Evolutionary conservation across 345 rosid species (phyloP).

Genomic region (Pistacia integerrima): DNA sequence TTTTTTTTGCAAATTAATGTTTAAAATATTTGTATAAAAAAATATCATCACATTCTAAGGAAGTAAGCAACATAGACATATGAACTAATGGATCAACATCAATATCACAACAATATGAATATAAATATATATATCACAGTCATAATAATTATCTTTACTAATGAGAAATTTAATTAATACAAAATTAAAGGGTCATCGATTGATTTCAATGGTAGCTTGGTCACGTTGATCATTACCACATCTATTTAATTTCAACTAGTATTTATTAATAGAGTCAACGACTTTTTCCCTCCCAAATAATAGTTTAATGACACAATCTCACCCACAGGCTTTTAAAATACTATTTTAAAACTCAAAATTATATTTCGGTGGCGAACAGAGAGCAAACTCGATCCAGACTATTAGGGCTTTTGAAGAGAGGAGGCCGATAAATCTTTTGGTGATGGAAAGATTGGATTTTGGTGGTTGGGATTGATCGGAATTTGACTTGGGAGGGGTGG

Average conservation of each 20-base stretch:
- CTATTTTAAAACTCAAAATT: too few relatives aligned
- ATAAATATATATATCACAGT: background rate
- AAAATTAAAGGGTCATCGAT: background rate
- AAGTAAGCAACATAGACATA: slow-evolving; percentile 25
- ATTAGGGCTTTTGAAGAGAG: too few relatives aligned
- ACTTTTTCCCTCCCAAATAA: too few relatives aligned
- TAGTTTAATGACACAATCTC: too few relatives aligned
- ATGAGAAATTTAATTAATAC: background rate
- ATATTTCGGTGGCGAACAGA: too few relatives aligned
- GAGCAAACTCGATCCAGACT: too few relatives aligned
- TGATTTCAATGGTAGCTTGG: background rate
- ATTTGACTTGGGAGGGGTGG: too few relatives aligned
- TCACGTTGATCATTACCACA: background rate
- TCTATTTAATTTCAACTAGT: background rate
- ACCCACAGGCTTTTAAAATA: too few relatives aligned
- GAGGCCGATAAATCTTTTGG: too few relatives aligned
- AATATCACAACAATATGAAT: background rate
- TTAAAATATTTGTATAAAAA: background rate
- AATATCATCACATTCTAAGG: background rate
- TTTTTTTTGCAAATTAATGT: background rate
- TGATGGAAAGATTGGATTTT: too few relatives aligned
- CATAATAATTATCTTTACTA: background rate
- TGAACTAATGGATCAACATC: background rate
- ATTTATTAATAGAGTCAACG: too few relatives aligned
- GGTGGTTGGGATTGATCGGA: too few relatives aligned